These are phyloP conservation scores for Leccinum colubrinum DNA, from an alignment of 1,284 basidiomycete species.

Conservation along the genomic window DNA sequence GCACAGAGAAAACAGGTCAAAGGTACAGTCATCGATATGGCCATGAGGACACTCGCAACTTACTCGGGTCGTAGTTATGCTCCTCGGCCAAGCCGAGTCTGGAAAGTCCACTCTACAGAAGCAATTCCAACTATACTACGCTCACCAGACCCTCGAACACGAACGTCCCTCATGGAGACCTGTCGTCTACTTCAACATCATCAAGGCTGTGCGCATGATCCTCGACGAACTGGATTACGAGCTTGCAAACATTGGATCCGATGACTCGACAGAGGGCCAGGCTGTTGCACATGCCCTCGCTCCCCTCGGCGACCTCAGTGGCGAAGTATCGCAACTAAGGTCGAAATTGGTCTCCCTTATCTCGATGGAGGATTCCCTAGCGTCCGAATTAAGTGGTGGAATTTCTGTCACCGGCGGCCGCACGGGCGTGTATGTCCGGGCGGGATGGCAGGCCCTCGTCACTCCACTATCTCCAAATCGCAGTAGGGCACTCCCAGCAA, in stretches of 20 bases:
- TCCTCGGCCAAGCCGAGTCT: conserved; percentile 77
- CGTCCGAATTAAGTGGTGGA: conserved; percentile 64
- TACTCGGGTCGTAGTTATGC: conserved; percentile 46
- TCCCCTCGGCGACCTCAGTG: conserved; percentile 34
- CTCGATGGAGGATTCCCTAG: conserved; percentile 64
- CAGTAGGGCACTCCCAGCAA: conserved; percentile 39
- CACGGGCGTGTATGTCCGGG: conserved; percentile 61
- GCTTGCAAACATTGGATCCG: conserved; percentile 35
- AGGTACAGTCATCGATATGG: conserved; percentile 41
- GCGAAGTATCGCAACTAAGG: conserved; percentile 53
- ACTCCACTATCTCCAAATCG: conserved; percentile 41
- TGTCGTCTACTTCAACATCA: conserved; percentile 77
- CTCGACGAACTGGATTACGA: conserved; percentile 71
- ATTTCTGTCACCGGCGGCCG: conserved; percentile 56
- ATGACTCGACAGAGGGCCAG: conserved; percentile 30
- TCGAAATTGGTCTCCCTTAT: conserved; percentile 60
- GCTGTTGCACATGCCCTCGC: conserved; percentile 31
- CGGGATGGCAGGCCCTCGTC: conserved; percentile 64
- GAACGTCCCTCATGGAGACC: conserved; percentile 75
- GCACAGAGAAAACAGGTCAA: conserved; percentile 57
- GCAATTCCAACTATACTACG: conserved; percentile 78
- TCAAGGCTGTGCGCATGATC: conserved; percentile 74
- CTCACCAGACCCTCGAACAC: conserved; percentile 62
- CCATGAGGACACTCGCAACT: conserved; percentile 1
- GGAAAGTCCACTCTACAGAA: conserved; percentile 80